phyloP scores from a whole-genome alignment of 805 yeast species.

The Isabelozyma gotoi region DNA sequence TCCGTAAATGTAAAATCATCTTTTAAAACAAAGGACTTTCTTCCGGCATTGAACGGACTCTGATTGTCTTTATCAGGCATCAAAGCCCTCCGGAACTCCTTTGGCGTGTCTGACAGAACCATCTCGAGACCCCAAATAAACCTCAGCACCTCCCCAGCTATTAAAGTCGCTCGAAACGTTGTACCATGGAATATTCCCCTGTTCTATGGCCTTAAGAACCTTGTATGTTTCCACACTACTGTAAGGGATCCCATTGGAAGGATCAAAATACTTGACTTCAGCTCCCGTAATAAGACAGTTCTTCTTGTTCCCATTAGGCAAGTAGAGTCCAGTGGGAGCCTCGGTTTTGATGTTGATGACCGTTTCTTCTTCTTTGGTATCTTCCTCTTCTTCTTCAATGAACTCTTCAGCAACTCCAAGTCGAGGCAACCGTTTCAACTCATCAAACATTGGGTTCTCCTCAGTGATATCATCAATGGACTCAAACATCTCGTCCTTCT shows the following conservation, averaged over 20 bases:
- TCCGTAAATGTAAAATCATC: background rate
- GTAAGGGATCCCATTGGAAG: slow-evolving; percentile 84
- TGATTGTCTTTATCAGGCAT: too few species aligned
- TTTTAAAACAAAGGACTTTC: too few species aligned
- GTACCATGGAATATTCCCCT: slow-evolving; percentile 54
- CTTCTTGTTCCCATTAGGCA: slow-evolving; percentile 67
- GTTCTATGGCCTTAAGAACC: slow-evolving; percentile 50
- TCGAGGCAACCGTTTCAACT: slow-evolving; percentile 50
- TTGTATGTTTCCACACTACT: slow-evolving; percentile 78
- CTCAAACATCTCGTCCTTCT: slow-evolving; percentile 31
- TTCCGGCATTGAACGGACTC: too few species aligned
- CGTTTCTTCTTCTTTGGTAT: slow-evolving; percentile 37
- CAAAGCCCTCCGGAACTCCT: slow-evolving; percentile 89
- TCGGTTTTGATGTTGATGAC: slow-evolving; percentile 54
- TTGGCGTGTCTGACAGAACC: slow-evolving; percentile 69
- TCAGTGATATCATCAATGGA: slow-evolving; percentile 34
- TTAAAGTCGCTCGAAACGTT: slow-evolving; percentile 49
- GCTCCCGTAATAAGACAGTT: slow-evolving; percentile 75
- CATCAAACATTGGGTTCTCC: slow-evolving; percentile 40
- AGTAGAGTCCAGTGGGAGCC: slow-evolving; percentile 71
- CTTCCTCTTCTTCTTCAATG: slow-evolving; percentile 45
- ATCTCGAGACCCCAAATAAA: slow-evolving; percentile 42
- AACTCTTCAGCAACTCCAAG: slow-evolving; percentile 57
- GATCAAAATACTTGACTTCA: slow-evolving; percentile 83
- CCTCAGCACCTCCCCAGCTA: slow-evolving; percentile 48